phyloP scores from a whole-genome alignment of 2,329 filamentous ascomycete species.

The Diaporthe sp. region DNA sequence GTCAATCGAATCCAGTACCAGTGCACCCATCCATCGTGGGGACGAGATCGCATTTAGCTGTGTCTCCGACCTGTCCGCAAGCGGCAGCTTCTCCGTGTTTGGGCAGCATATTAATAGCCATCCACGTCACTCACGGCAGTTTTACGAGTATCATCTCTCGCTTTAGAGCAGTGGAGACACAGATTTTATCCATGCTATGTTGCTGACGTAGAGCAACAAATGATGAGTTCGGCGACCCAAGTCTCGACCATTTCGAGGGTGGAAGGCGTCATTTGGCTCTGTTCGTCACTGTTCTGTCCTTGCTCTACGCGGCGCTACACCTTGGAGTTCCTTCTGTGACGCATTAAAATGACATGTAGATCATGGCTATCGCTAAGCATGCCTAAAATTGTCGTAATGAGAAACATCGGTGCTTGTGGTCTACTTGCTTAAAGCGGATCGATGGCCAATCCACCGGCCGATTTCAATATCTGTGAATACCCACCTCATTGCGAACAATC shows the following conservation, averaged over 20 bases:
- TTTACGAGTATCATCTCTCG: background rate
- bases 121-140: slow-evolving; percentile 8
- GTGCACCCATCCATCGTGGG: background rate
- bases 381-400: background rate
- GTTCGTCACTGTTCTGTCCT: background rate
- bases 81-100: background rate
- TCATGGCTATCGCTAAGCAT: background rate
- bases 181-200: background rate
- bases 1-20: background rate
- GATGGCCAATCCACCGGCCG: too few relatives aligned
- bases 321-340: background rate
- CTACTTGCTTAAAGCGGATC: background rate
- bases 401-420: background rate
- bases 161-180: background rate
- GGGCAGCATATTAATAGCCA: slow-evolving; percentile 19
- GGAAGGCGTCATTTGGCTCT: background rate
- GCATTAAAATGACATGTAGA: background rate
- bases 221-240: background rate
- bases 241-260: background rate
- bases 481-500: too few relatives aligned
- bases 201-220: background rate
- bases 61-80: background rate
- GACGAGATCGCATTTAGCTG: background rate
- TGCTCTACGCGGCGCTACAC: too few relatives aligned
- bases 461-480: too few relatives aligned